phyloP scores from a whole-genome alignment of 2,329 filamentous ascomycete genomes.

The Xylariomycetidae sp. region DNA sequence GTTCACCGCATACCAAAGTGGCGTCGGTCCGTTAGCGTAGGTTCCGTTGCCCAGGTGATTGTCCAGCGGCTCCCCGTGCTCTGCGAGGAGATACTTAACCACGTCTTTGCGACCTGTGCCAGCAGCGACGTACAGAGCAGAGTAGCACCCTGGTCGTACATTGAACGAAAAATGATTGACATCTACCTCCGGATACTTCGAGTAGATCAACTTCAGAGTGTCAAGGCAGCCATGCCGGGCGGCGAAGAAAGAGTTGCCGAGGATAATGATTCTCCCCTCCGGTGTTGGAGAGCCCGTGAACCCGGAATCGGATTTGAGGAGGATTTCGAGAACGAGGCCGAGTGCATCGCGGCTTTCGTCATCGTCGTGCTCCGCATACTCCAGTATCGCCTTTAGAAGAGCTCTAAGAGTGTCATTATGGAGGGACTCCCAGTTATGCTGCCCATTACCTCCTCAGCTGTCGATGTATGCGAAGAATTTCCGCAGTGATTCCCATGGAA shows the following conservation, averaged over 20 bases:
- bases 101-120: neutral
- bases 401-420: neutral
- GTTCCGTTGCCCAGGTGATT: neutral
- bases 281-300: too few relatives aligned
- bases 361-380: neutral
- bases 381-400: neutral
- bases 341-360: neutral
- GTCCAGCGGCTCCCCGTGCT: neutral
- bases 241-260: slow-evolving; percentile 1
- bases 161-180: neutral
- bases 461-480: neutral
- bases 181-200: neutral
- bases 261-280: neutral
- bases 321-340: neutral
- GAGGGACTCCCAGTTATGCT: neutral
- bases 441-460: neutral
- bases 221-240: neutral
- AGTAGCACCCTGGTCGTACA: neutral
- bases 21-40: neutral
- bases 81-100: neutral
- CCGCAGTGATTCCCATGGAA: neutral
- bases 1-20: neutral
- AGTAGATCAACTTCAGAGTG: neutral
- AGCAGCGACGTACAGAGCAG: neutral
- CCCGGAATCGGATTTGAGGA: neutral